phyloP scores from a whole-genome alignment of 139 green algal species.

The Eudorina sp. region DNA sequence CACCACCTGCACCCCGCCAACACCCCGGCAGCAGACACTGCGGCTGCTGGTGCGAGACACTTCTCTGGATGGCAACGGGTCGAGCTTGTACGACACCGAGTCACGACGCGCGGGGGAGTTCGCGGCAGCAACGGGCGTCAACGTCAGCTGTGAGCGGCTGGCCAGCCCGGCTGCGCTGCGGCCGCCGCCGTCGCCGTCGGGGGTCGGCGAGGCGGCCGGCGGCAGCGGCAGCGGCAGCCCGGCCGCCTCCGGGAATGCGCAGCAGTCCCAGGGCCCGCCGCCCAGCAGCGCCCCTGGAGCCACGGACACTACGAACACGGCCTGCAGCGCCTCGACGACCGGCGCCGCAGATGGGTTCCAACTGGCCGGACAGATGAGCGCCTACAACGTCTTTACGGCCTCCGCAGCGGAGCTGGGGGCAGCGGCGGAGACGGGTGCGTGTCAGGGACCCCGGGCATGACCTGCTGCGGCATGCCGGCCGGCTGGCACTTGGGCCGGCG shows the following conservation, averaged over 20 bases:
- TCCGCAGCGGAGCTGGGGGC: not conserved
- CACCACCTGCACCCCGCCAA: too few species aligned
- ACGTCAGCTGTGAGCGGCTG: not conserved
- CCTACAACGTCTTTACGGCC: not conserved
- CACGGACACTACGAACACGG: too few species aligned
- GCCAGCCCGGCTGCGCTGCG: too few species aligned
- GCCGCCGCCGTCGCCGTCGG: not conserved
- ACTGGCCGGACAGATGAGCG: not conserved
- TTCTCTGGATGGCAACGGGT: not conserved
- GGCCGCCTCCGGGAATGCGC: not conserved
- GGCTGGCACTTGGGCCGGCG: too few species aligned
- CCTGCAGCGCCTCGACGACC: too few species aligned
- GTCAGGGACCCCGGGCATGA: too few species aligned
- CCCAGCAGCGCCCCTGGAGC: too few species aligned
- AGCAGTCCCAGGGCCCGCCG: too few species aligned
- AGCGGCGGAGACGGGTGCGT: conserved; percentile 1
- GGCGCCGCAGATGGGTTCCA: too few species aligned
- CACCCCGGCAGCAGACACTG: too few species aligned
- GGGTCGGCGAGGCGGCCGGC: not conserved
- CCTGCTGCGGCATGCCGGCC: too few species aligned
- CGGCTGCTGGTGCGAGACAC: not conserved
- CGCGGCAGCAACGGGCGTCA: not conserved
- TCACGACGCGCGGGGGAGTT: not conserved
- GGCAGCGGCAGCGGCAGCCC: not conserved
- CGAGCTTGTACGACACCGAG: not conserved